A percentile compares a stretch with the other conserved stretches of the same genome.
Conservation (phyloP, 2,329 filamentous ascomycete species). For the Fusarium pseudoanthophilum region DNA sequence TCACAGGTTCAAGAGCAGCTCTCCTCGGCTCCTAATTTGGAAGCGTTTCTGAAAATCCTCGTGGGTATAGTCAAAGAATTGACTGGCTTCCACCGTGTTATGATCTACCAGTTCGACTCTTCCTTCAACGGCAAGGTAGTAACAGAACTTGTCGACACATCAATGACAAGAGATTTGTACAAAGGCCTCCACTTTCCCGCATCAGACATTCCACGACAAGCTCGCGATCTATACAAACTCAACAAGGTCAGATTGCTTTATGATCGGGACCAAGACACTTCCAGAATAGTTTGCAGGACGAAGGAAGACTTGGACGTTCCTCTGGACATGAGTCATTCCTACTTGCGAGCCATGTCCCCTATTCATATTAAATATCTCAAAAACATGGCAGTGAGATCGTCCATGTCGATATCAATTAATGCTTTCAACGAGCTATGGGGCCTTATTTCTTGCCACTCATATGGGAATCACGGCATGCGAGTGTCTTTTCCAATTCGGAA, state of each 20-base stretch:
- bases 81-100: slow-evolving; percentile 90
- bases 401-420: slow-evolving; percentile 94
- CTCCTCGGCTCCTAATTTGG: slow-evolving; percentile 74
- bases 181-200: slow-evolving; percentile 90
- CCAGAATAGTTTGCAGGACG: slow-evolving; percentile 83
- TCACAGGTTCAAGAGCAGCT: slow-evolving; percentile 92
- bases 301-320: slow-evolving; percentile 78
- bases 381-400: slow-evolving; percentile 92
- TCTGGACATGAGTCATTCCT: slow-evolving; percentile 84
- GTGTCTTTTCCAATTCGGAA: slow-evolving; percentile 92
- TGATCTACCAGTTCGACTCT: slow-evolving; percentile 92
- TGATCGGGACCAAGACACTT: slow-evolving; percentile 82
- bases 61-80: slow-evolving; percentile 90
- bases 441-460: slow-evolving; percentile 85
- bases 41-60: slow-evolving; percentile 80
- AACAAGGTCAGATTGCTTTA: slow-evolving; percentile 92
- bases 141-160: slow-evolving; percentile 84
- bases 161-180: slow-evolving; percentile 83
- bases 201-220: slow-evolving; percentile 86
- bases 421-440: slow-evolving; percentile 89
- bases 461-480: slow-evolving; percentile 82
- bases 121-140: slow-evolving; percentile 87
- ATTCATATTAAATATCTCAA: slow-evolving; percentile 88
- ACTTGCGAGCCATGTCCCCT: slow-evolving; percentile 89
- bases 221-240: slow-evolving; percentile 86